Evolutionary conservation across 2,329 filamentous ascomycete genomes (phyloP), one percentile per base, ranked within the genome.

Genomic region (Fonsecaea pugnacius): DNA sequence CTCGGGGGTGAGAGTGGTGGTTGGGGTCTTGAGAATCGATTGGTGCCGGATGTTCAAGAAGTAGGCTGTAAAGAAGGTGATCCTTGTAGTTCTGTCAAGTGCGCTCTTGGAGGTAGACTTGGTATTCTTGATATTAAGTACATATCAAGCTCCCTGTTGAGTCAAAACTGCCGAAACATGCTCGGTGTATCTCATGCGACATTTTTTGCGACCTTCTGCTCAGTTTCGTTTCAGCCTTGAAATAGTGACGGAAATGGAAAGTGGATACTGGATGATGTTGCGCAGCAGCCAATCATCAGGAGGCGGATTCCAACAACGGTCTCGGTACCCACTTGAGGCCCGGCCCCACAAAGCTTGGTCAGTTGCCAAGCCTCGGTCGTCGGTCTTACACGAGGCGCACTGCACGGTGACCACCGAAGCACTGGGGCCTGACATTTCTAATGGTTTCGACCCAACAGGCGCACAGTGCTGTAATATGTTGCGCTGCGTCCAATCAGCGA

Each of bases 181-280:
- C 27, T 30, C 27, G 27, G 27, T 30, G 2, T 5, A 30, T 30
- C 27, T 30, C 27, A 6, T 30, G 27, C 27, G 27, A 30, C 27
- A 30, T 30, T 30, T 30, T 30, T 30, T 30, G 27, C 27, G 27
- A 30, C 4, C 4, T 30, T 30, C 6, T 30, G 27, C 27, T 30
- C 27, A 30, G 27, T 30, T 30, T 30, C 27, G 4, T 6, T 30
- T 27, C 27, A 30, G 27, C 27, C 27, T 30, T 30, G 27, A 30
- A n/a, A 10, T 6, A 8, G 14, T 36, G 27, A 27, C 35, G 12
- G 30, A 16, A 18, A 32, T 7, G 12, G 30, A 24, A 16, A 58
- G 56, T 64, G 62, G 62, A 64, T 64, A 21, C 4, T 9, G 50
- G 38, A 38, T 60, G 38, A 60, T 60, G 50, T 50, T 64, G 62